Conservation (phyloP, 2,329 filamentous ascomycete species). For the Aspergillus pseudoviridinutans region DNA sequence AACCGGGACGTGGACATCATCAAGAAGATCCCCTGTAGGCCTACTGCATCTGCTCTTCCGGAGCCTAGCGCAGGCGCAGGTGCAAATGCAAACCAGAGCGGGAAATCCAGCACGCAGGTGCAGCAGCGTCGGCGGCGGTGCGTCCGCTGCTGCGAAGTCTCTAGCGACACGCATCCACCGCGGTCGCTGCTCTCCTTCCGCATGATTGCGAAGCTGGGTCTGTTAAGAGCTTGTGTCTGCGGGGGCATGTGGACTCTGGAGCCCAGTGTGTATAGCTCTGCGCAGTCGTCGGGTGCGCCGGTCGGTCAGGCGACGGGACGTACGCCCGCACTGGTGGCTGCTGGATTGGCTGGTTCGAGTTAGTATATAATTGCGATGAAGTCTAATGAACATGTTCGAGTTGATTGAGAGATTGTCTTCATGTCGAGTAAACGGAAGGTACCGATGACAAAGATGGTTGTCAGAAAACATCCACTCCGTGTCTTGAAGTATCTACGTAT, state of each 20-base stretch:
- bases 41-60: neutral
- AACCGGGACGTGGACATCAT: slow-evolving; percentile 57
- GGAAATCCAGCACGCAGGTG: slow-evolving; percentile 4
- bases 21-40: slow-evolving; percentile 44
- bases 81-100: neutral
- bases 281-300: neutral
- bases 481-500: neutral
- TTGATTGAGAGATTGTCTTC: too few relatives aligned
- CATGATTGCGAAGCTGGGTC: slow-evolving; percentile 35
- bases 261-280: slow-evolving; percentile 6
- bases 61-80: neutral
- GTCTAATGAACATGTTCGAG: neutral
- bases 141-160: slow-evolving; percentile 61
- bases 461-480: neutral
- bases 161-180: slow-evolving; percentile 55
- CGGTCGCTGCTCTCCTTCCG: slow-evolving; percentile 33
- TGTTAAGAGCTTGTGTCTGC: slow-evolving; percentile 38
- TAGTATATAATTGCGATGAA: neutral
- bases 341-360: slow-evolving; percentile 3
- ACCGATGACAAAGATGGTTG: neutral
- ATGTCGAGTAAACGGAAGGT: neutral
- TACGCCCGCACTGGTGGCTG: slow-evolving; percentile 10
- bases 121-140: slow-evolving; percentile 43
- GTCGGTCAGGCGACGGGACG: slow-evolving; percentile 3
- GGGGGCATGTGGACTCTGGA: slow-evolving; percentile 40